Conservation (phyloP, 768 basidiomycete genomes). For the Lactarius evosmus region DNA sequence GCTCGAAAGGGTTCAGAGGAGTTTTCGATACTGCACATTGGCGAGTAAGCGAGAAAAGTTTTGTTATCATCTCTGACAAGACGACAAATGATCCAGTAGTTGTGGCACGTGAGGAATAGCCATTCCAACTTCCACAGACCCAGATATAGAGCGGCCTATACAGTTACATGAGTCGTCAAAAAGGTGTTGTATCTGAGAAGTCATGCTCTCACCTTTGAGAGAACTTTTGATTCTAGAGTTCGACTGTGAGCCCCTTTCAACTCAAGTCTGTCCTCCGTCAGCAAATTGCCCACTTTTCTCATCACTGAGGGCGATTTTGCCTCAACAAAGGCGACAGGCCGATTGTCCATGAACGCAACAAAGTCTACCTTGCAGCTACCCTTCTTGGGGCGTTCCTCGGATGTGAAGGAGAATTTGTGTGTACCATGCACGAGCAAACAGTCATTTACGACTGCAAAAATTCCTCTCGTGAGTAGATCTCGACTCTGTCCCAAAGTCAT, state of each 20-base stretch:
- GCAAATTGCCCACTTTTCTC: background rate
- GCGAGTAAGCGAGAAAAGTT: background rate
- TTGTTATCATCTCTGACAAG: background rate
- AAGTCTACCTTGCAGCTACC: background rate
- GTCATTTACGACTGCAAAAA: background rate
- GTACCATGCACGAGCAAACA: background rate
- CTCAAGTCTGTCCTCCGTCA: background rate
- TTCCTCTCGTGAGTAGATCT: background rate
- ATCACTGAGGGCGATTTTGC: conserved; percentile 4
- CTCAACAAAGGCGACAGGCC: background rate
- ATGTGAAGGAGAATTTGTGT: background rate
- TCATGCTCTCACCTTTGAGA: background rate
- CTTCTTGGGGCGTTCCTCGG: background rate
- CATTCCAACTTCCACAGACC: conserved; percentile 1
- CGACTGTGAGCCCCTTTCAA: background rate
- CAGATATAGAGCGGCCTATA: background rate
- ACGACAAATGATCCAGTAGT: conserved; percentile 6
- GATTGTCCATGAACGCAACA: background rate
- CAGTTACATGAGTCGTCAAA: background rate
- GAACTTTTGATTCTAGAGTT: background rate
- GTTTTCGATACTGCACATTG: background rate
- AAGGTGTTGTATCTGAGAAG: background rate
- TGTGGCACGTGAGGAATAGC: background rate
- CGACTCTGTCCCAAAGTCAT: background rate
- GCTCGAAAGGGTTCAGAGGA: conserved; percentile 2